These are phyloP conservation scores for Tephrocybe sp. DNA, from an alignment of 768 basidiomycete genomes.

Conservation along the genomic window DNA sequence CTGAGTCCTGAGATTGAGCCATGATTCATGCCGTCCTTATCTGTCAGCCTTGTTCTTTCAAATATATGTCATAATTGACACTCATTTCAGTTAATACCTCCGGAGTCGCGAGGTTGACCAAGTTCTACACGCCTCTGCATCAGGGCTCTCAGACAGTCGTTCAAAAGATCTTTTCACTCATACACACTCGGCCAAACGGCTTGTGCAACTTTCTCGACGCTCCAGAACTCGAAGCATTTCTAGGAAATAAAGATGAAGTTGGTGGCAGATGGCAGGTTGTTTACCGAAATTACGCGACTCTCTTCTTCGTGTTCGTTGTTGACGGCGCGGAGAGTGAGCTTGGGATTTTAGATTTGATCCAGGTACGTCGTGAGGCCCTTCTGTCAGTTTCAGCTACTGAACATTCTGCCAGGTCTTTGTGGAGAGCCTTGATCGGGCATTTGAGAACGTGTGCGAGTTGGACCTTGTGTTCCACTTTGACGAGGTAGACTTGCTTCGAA, in stretches of 20 bases:
- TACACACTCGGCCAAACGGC: conserved; percentile 76
- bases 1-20: background rate
- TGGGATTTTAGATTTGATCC: conserved; percentile 93
- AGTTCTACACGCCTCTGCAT: conserved; percentile 85
- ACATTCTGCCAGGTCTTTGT: conserved; percentile 78
- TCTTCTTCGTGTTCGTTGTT: conserved; percentile 97
- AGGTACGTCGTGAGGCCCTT: conserved; percentile 52
- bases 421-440: conserved; percentile 91
- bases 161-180: conserved; percentile 87
- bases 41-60: conserved; percentile 47
- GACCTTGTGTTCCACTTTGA: conserved; percentile 99
- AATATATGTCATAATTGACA: conserved; percentile 2
- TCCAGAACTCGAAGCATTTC: conserved; percentile 76
- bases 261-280: conserved; percentile 82
- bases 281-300: conserved; percentile 93
- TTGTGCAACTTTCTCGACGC: conserved; percentile 98
- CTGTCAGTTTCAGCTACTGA: background rate
- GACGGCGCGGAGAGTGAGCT: conserved; percentile 96
- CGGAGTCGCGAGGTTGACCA: conserved; percentile 80
- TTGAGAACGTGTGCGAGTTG: conserved; percentile 98
- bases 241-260: conserved; percentile 53
- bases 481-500: conserved; percentile 55
- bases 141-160: conserved; percentile 69
- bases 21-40: conserved; percentile 91
- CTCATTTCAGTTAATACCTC: conserved; percentile 80